phyloP scores from a whole-genome alignment of 495 filamentous ascomycete genomes.

The Friedmanniomyces simplex region DNA sequence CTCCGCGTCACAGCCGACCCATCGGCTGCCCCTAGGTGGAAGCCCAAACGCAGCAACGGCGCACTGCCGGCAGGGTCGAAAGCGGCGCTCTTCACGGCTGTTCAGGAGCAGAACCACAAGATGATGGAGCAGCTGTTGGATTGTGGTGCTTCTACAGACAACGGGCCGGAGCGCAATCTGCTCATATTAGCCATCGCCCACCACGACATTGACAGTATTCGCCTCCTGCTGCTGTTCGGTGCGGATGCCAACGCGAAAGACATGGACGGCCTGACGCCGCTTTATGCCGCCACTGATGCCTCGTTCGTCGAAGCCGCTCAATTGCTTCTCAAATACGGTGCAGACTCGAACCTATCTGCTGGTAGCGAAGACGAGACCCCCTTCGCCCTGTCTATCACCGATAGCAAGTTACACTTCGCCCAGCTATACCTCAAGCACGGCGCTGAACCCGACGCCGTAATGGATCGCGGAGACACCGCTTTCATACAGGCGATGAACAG shows the following conservation, averaged over 20 bases:
- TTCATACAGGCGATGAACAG: constrained; percentile 41
- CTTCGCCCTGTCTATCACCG: constrained; percentile 29
- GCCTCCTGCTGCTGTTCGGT: constrained; percentile 40
- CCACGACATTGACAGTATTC: constrained; percentile 38
- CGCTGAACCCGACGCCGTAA: constrained; percentile 36
- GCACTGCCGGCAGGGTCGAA: constrained; percentile 24
- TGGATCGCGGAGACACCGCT: constrained; percentile 37
- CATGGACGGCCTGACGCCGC: constrained; percentile 33
- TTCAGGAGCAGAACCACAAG: constrained; percentile 37
- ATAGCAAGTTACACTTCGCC: constrained; percentile 35
- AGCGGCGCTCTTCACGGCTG: constrained; percentile 30
- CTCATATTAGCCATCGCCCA: constrained; percentile 37
- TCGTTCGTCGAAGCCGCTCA: constrained; percentile 36
- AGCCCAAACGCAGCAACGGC: constrained; percentile 25
- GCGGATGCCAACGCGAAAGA: constrained; percentile 39
- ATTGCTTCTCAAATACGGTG: constrained; percentile 42
- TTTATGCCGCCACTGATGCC: constrained; percentile 35
- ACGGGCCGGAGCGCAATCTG: constrained; percentile 20
- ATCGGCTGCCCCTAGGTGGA: constrained; percentile 32
- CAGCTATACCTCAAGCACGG: constrained; percentile 40
- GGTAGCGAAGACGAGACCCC: constrained; percentile 35
- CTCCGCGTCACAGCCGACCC: constrained; percentile 26
- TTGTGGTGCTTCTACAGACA: constrained; percentile 40
- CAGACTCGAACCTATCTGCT: constrained; percentile 38
- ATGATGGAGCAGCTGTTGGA: constrained; percentile 43